phyloP scores from a whole-genome alignment of 768 basidiomycete species.

The Xerocomus potaroensis region DNA sequence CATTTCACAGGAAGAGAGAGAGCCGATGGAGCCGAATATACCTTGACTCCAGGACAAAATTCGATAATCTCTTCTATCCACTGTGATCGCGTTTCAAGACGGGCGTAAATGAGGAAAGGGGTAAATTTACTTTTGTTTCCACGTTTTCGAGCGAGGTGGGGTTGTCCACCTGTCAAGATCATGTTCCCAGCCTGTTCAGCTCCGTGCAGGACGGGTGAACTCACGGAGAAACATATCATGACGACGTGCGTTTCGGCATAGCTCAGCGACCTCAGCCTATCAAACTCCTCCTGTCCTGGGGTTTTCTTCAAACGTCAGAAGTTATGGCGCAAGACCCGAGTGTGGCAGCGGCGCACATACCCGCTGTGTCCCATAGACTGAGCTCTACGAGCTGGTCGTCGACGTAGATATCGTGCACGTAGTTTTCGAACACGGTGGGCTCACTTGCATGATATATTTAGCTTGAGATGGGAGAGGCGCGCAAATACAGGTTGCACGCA shows the following conservation, averaged over 20 bases:
- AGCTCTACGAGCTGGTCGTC: conserved; percentile 89
- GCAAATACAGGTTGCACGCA: conserved; percentile 36
- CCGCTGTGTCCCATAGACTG: conserved; percentile 97
- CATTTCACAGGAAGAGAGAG: not conserved
- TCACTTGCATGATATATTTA: conserved; percentile 44
- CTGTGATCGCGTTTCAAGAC: conserved; percentile 38
- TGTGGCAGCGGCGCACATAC: conserved; percentile 37
- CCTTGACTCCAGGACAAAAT: conserved; percentile 94
- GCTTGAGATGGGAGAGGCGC: not conserved
- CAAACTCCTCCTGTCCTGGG: conserved; percentile 93
- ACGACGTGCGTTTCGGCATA: conserved; percentile 97
- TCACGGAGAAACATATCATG: conserved; percentile 92
- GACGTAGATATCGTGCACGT: conserved; percentile 83
- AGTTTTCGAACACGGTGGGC: conserved; percentile 96
- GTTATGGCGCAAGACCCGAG: conserved; percentile 12
- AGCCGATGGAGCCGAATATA: conserved; percentile 28
- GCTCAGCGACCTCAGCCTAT: conserved; percentile 86
- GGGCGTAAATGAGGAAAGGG: not conserved
- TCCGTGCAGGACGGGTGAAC: conserved; percentile 16
- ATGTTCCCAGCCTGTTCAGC: not conserved
- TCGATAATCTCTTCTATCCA: conserved; percentile 93
- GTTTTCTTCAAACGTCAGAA: conserved; percentile 31
- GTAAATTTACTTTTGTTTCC: conserved; percentile 69
- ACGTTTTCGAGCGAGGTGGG: conserved; percentile 95
- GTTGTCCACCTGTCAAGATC: conserved; percentile 76